Evolutionary conservation across 331 rosid species (phyloP).

Genomic region (Acacia concinna): DNA sequence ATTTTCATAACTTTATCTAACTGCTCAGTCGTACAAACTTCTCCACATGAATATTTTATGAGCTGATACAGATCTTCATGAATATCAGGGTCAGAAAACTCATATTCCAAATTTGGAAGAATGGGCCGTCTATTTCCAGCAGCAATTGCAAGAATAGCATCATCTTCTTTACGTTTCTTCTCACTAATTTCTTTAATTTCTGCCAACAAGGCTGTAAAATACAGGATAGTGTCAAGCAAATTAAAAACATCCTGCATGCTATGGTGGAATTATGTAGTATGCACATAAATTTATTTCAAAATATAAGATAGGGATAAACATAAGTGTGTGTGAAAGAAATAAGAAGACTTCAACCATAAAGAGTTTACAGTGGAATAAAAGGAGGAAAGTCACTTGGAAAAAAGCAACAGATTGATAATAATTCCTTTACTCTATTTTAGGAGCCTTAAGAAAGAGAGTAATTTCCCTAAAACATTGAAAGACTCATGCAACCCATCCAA

Average conservation of each 20-base stretch:
- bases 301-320: neutral
- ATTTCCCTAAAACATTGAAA: neutral
- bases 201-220: conserved; percentile 76
- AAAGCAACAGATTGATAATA: neutral
- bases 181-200: conserved; percentile 96
- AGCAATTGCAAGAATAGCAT: conserved; percentile 85
- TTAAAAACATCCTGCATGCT: neutral
- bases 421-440: neutral
- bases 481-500: neutral
- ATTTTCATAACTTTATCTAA: conserved; percentile 91
- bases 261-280: neutral
- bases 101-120: conserved; percentile 89
- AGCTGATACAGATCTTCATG: conserved; percentile 94
- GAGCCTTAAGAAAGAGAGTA: neutral
- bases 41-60: conserved; percentile 90
- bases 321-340: neutral
- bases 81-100: conserved; percentile 75
- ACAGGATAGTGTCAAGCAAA: conserved; percentile 28
- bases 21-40: conserved; percentile 89
- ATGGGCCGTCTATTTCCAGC: conserved; percentile 90
- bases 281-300: neutral
- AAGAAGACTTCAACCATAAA: neutral
- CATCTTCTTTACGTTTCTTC: conserved; percentile 89
- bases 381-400: neutral
- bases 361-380: neutral